These are phyloP conservation scores for Triangularia setosa DNA, from an alignment of 2,329 filamentous ascomycete genomes.

Conservation along the genomic window DNA sequence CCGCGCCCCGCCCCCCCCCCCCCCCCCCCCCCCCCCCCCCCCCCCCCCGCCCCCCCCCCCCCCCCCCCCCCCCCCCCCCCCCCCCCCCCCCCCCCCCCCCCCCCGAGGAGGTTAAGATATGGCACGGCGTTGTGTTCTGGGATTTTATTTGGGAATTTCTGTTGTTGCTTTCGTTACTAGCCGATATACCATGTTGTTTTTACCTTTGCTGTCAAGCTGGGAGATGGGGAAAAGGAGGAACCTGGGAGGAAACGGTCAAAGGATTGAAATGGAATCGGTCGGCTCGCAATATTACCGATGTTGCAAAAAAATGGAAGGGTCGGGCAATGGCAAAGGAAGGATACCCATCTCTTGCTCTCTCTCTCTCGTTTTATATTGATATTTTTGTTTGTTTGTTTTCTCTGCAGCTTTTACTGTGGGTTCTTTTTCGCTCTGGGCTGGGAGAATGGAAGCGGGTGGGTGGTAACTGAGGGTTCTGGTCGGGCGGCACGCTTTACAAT, in stretches of 20 bases:
- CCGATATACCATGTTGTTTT: background rate
- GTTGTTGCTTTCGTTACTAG: background rate
- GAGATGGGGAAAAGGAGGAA: background rate
- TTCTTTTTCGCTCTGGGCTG: too few relatives aligned
- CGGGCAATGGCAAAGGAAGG: background rate
- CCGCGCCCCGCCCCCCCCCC: too few relatives aligned
- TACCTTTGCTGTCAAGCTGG: background rate
- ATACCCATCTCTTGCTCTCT: background rate
- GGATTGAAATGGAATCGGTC: background rate
- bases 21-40: too few relatives aligned
- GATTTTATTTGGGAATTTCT: background rate
- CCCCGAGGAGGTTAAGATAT: background rate
- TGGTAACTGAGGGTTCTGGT: too few relatives aligned
- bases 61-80: too few relatives aligned
- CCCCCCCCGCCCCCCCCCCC: too few relatives aligned
- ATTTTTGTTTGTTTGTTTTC: background rate
- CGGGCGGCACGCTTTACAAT: too few relatives aligned
- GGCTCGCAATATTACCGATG: background rate
- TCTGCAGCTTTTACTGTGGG: background rate
- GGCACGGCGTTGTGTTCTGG: background rate
- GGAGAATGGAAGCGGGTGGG: too few relatives aligned
- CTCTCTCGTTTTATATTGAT: background rate
- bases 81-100: too few relatives aligned
- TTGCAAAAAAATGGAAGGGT: background rate
- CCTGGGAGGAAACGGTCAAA: background rate